These are phyloP conservation scores for Apiospora kogelbergensis DNA, from an alignment of 2,329 filamentous ascomycete genomes.

Conservation along the genomic window DNA sequence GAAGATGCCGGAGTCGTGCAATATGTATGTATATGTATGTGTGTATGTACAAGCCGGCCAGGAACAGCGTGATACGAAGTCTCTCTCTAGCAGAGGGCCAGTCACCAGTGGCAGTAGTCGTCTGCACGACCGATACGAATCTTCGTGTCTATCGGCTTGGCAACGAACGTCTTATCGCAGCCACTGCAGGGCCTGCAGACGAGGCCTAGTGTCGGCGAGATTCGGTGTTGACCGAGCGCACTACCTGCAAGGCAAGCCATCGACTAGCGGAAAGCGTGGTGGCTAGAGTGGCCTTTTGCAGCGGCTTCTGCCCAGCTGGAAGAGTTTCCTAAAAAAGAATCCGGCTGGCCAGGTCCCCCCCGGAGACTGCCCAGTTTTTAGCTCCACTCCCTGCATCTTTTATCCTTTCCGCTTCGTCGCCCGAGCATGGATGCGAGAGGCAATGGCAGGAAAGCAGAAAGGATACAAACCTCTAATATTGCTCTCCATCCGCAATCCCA, in stretches of 20 bases:
- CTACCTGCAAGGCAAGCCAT: not conserved
- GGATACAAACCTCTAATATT: not conserved
- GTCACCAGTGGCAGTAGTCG: no score
- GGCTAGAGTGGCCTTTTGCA: not conserved
- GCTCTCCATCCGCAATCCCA: not conserved
- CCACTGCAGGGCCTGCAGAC: not conserved
- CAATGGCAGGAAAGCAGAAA: not conserved
- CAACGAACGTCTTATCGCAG: constrained; percentile 1
- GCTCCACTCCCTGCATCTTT: not conserved
- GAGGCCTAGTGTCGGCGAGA: constrained; percentile 2
- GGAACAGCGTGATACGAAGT: constrained; percentile 1
- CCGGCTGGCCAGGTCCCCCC: not conserved
- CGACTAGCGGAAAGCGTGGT: not conserved
- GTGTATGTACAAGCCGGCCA: not conserved
- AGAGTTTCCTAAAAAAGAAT: constrained; percentile 6
- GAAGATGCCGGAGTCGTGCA: not conserved
- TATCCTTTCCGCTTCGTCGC: not conserved
- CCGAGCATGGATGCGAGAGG: not conserved
- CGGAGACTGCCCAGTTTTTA: not conserved
- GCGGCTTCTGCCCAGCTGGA: not conserved
- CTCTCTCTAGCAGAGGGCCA: no score
- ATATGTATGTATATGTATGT: not conserved
- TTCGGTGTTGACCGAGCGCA: not conserved
- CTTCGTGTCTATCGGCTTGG: not conserved
- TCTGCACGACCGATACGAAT: not conserved